A percentile compares a stretch with the other conserved stretches of the same genome.
phyloP scores from a whole-genome alignment of 2,329 filamentous ascomycete genomes.

The Hypomyces perniciosus region DNA sequence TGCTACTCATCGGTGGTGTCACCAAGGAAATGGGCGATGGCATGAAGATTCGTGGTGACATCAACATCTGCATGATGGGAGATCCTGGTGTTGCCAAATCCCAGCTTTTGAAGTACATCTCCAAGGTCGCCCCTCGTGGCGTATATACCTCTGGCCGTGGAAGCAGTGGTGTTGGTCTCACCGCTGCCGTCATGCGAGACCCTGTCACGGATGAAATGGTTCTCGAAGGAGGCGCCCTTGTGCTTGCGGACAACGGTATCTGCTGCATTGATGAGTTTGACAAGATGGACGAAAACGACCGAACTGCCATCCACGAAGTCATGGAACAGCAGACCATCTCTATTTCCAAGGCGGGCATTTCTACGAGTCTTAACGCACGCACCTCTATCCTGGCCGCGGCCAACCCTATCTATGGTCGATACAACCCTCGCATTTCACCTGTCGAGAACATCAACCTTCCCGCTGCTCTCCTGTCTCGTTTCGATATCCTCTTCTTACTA shows the following conservation, averaged over 20 bases:
- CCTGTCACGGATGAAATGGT: slow-evolving; percentile 82
- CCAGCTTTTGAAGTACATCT: slow-evolving; percentile 95
- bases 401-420: slow-evolving; percentile 94
- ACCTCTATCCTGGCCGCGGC: slow-evolving; percentile 94
- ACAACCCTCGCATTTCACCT: slow-evolving; percentile 94
- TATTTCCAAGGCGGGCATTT: slow-evolving; percentile 69
- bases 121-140: slow-evolving; percentile 91
- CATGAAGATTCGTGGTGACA: slow-evolving; percentile 97
- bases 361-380: slow-evolving; percentile 81
- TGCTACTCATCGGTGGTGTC: slow-evolving; percentile 91
- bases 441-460: slow-evolving; percentile 99
- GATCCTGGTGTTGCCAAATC: slow-evolving; percentile 99
- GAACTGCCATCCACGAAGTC: slow-evolving; percentile 79
- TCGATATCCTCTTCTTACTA: slow-evolving; percentile 94
- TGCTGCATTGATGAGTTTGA: slow-evolving; percentile 85
- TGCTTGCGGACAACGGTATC: slow-evolving; percentile 76
- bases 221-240: slow-evolving; percentile 71
- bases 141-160: slow-evolving; percentile 78
- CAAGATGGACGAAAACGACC: slow-evolving; percentile 82
- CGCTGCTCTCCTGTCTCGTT: slow-evolving; percentile 92
- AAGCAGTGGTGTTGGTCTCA: slow-evolving; percentile 76
- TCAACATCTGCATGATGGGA: slow-evolving; percentile 98
- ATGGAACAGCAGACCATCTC: slow-evolving; percentile 87
- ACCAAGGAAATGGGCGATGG: slow-evolving; percentile 96
- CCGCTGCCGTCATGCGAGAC: slow-evolving; percentile 77